Conservation (phyloP, 2,329 filamentous ascomycete genomes). For the Fusarium abutilonis region DNA sequence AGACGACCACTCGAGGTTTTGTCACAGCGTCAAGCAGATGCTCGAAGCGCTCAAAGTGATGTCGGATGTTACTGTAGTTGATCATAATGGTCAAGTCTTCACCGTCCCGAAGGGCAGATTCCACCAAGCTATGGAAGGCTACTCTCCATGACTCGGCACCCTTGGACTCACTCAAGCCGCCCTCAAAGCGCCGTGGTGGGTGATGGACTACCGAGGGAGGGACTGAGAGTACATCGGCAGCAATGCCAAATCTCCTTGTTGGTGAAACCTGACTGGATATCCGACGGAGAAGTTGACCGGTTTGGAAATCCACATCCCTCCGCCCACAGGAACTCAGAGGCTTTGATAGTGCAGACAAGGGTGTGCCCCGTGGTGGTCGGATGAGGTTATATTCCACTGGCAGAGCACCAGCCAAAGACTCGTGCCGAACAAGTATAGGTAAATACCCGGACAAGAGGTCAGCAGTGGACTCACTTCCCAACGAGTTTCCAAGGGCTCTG, state of each 20-base stretch:
- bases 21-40: constrained; percentile 63
- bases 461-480: constrained; percentile 3
- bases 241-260: constrained; percentile 58
- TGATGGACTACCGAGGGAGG: constrained; percentile 28
- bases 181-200: constrained; percentile 36
- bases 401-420: constrained; percentile 43
- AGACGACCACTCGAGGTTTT: constrained; percentile 62
- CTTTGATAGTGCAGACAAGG: constrained; percentile 51
- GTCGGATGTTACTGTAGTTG: constrained; percentile 65
- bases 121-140: constrained; percentile 66
- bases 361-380: constrained; percentile 50
- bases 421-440: constrained; percentile 55
- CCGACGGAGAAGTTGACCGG: constrained; percentile 57
- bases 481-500: constrained; percentile 1
- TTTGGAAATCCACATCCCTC: constrained; percentile 56
- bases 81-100: constrained; percentile 68
- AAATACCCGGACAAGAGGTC: constrained; percentile 48
- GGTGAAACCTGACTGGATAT: constrained; percentile 58
- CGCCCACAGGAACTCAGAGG: constrained; percentile 51
- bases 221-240: constrained; percentile 43
- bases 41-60: constrained; percentile 60
- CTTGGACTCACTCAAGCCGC: constrained; percentile 38
- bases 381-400: constrained; percentile 57
- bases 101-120: constrained; percentile 66
- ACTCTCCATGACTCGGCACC: constrained; percentile 60